Base-by-base conservation (phyloP, 208 protist species). In the Angomonas ambiguus region DNA sequence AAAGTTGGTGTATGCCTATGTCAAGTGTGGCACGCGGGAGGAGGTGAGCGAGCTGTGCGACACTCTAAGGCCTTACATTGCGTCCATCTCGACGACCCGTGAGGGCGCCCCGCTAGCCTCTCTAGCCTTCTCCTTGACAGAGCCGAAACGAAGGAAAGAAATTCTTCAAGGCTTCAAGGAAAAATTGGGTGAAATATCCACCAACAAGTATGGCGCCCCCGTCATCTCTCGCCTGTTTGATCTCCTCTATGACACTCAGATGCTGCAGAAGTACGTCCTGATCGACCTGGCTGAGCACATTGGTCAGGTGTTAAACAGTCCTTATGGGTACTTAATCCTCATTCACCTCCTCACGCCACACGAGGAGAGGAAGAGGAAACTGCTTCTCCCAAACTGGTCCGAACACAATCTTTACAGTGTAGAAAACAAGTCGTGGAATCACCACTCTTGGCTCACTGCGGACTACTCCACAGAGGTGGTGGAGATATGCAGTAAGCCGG, bases 11-110 rank as follows among this genome's bases (percentile, higher is more conserved):
- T 72, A 77, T 42, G 82, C 81, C 33, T 94, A 80, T 66, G 61
- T 96, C 13, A 48, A 66, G 20, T 68, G 72, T 67, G 91, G 91
- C 31, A 85, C 74, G 2, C 77, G 81, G 6, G 83, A 93, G 60
- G 91, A 96, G 72, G 85, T 96, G 59, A 87, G 70, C 32, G 91
- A 96, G 72, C 66, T 96, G 33, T 96, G 87, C 63, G 87, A 87
- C 65, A 93, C 91, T 16, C 65, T 96, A 20, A 78, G 85, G 13
- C 87, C 87, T 1, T 76, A 91, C 62, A 68, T 92, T n/a, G 80
- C 82, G 11, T 51, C 77, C 33, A 81, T 96, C 53, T 75, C 79
- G 35, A 32, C 51, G 41, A 91, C 77, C 1, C 85, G 86, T 34
- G 87, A 96, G 59, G 91, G 91, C 8, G 80, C 85, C 30, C 80